These are phyloP conservation scores for Hordeum marinum DNA, from an alignment of 176 grass and related monocot species.

Conservation along the genomic window DNA sequence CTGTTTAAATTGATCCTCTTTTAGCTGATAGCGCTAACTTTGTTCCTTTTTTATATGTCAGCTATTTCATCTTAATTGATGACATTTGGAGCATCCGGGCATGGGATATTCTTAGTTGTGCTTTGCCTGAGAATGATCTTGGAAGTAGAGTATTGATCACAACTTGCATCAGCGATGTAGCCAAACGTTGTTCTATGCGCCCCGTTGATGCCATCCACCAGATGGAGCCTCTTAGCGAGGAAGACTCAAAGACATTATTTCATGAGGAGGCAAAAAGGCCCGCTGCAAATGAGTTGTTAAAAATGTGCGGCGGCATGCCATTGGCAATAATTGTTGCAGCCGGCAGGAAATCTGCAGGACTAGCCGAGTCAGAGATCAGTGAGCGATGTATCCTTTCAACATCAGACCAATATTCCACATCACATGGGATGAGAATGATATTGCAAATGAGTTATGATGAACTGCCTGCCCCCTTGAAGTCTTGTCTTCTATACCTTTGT, in stretches of 20 bases:
- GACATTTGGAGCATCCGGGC: not conserved
- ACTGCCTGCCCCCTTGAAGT: not conserved
- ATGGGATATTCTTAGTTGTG: not conserved
- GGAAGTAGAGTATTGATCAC: not conserved
- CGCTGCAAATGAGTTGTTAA: not conserved
- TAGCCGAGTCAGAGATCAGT: not conserved
- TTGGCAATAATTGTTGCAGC: not conserved
- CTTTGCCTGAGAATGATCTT: not conserved
- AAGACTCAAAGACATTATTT: not conserved
- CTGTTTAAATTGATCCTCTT: too few species aligned
- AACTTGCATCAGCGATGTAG: not conserved
- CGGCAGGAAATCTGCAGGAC: not conserved
- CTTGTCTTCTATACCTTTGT: not conserved
- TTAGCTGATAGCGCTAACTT: not conserved
- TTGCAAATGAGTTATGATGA: not conserved
- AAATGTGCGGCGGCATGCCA: not conserved
- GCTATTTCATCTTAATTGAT: not conserved
- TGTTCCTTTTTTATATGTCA: not conserved
- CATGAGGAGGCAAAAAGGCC: not conserved
- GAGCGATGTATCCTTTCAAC: not conserved
- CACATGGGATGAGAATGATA: not conserved
- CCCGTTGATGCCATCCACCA: not conserved
- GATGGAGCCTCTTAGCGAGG: not conserved
- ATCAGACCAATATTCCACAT: not conserved
- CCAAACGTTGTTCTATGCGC: not conserved